Conservation (phyloP, 805 yeast species). For the Lachancea waltii region DNA sequence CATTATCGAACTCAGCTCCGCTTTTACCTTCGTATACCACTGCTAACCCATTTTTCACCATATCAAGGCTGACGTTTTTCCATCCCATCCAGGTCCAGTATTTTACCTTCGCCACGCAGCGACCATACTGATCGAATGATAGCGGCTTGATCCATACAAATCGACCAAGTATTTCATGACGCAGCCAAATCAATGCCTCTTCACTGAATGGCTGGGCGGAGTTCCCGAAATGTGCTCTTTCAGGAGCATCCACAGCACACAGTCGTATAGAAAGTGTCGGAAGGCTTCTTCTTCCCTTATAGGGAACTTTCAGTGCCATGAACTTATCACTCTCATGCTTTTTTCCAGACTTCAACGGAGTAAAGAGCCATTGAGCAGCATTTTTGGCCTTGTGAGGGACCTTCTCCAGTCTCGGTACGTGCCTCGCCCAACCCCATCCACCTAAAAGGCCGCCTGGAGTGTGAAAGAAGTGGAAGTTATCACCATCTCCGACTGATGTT, state of each 20-base stretch:
- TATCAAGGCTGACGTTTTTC: slow-evolving; percentile 78
- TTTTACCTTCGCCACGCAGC: slow-evolving; percentile 75
- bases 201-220: slow-evolving; percentile 84
- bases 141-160: slow-evolving; percentile 71
- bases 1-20: slow-evolving; percentile 83
- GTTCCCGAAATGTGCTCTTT: slow-evolving; percentile 87
- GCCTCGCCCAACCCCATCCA: slow-evolving; percentile 93
- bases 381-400: neutral
- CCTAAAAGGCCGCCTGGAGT: slow-evolving; percentile 83
- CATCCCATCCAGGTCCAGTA: slow-evolving; percentile 53
- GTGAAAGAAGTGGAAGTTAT: slow-evolving; percentile 86
- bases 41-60: slow-evolving; percentile 78
- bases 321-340: slow-evolving; percentile 19
- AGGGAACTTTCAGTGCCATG: slow-evolving; percentile 22
- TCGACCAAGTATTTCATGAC: slow-evolving; percentile 56
- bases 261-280: slow-evolving; percentile 72
- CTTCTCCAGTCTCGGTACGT: slow-evolving; percentile 47
- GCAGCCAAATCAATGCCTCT: slow-evolving; percentile 78
- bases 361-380: neutral
- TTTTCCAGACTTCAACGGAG: neutral
- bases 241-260: slow-evolving; percentile 97
- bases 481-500: slow-evolving; percentile 92
- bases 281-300: slow-evolving; percentile 27
- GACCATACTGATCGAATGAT: slow-evolving; percentile 77
- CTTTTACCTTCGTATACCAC: slow-evolving; percentile 78